Base-by-base conservation (phyloP, 495 filamentous ascomycete genomes). In the Aspergillus biplanus region DNA sequence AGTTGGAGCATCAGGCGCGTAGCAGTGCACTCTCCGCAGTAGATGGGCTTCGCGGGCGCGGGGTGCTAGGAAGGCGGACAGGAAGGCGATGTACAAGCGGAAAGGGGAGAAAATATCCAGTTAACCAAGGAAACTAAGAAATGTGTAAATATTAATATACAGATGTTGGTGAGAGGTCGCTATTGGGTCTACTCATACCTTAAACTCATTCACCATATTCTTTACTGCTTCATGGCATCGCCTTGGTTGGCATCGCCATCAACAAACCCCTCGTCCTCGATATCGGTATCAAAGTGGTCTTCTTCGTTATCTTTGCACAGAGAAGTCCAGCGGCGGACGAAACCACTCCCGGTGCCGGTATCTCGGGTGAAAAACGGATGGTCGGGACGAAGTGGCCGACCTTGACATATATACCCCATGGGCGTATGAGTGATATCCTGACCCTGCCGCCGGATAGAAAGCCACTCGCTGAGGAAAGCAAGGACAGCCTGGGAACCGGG, bases 401-500 rank as follows among this genome's bases (percentile, higher is more conserved):
- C 78, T 4, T 78, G 77, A 46, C 80, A 83, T 8, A 86, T 70
- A 59, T 80, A 81, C 0, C 84, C 83, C 76, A 86, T 82, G 0
- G 82, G 84, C 0, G 84, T 86, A 48, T 84, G 80, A 39, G 67
- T 61, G 33, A 84, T 74, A 50, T 86, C 80, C 39, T 83, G 80
- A 2, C 80, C 80, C 62, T 82, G 80, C 16, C 83, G 78, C 5
- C 80, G 70, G 5, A 82, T 56, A 5, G 78, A 67, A 4, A 86
- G 71, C 82, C 81, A 86, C n/a, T 85, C 79, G 6, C 79, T 71
- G 0, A 84, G 65, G 65, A 85, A 85, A 1, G 33, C 18, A 12
- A 70, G 58, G 15, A 12, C 21, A 3, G 37, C 13, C 3, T 16
- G 11, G 1, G 39, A 37, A 31, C 12, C 55, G 5, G 13, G 0